Percentiles rank a stretch among this genome's conserved stretches.
Evolutionary conservation across 345 rosid genomes (phyloP).

Genomic region (Alliaria petiolata): DNA sequence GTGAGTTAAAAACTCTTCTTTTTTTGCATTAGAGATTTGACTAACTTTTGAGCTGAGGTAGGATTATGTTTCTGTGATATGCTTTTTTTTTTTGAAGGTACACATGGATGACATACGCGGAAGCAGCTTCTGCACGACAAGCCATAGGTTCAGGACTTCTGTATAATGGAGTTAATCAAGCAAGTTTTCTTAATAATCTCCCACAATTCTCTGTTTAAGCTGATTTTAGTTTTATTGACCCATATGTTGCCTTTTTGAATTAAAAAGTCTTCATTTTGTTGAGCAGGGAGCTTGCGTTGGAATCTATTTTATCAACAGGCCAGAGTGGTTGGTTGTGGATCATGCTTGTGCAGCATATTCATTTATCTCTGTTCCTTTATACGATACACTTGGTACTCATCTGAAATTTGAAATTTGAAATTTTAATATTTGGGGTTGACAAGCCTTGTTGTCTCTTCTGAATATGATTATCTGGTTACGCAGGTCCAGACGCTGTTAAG

Average conservation of each 20-base stretch:
- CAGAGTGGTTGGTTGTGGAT: conserved; percentile 92
- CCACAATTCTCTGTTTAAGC: too few species aligned
- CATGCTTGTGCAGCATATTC: conserved; percentile 97
- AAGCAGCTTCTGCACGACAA: conserved; percentile 62
- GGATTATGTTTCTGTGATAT: conserved; percentile 1
- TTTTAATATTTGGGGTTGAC: not conserved
- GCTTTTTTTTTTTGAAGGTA: conserved; percentile 51
- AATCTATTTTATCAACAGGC: conserved; percentile 70
- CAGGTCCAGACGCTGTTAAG: conserved; percentile 93
- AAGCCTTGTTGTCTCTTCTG: conserved; percentile 5
- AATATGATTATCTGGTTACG: conserved; percentile 2
- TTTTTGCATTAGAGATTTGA: not conserved
- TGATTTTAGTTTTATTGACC: not conserved
- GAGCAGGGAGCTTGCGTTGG: conserved; percentile 76
- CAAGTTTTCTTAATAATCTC: conserved; percentile 25
- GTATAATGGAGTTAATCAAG: conserved; percentile 54
- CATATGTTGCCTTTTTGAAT: not conserved
- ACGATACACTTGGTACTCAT: conserved; percentile 83
- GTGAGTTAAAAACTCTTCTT: conserved; percentile 42
- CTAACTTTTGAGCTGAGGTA: not conserved
- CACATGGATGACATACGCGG: conserved; percentile 90
- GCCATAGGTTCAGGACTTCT: conserved; percentile 85
- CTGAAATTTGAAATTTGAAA: conserved; percentile 5
- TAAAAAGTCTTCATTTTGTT: conserved; percentile 11
- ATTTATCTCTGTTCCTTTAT: conserved; percentile 80